These are phyloP conservation scores for Helicosporidium sp. DNA, from an alignment of 139 green algal genomes.

Conservation along the genomic window DNA sequence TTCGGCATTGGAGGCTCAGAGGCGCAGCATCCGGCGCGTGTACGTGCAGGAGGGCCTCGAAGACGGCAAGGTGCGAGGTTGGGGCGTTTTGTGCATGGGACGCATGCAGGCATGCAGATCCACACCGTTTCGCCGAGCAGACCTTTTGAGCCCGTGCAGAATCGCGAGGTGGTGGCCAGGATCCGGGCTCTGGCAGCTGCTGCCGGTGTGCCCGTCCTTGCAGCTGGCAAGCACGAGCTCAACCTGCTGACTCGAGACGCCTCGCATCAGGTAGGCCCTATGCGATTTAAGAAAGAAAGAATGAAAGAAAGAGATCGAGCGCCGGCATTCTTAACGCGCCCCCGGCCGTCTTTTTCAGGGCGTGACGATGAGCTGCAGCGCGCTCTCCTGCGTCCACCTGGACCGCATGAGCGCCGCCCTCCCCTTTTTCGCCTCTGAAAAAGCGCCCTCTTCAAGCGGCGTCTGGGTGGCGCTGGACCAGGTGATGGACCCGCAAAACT, in stretches of 20 bases:
- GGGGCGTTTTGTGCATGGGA: too few species aligned
- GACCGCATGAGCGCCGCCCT: neutral
- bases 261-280: conserved; percentile 57
- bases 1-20: too few species aligned
- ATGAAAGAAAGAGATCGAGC: too few species aligned
- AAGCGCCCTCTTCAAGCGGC: neutral
- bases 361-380: conserved; percentile 47
- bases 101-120: too few species aligned
- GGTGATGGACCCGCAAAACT: conserved; percentile 76
- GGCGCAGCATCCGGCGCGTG: too few species aligned
- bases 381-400: conserved; percentile 27
- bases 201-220: conserved; percentile 3
- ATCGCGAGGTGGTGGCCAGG: neutral
- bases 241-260: conserved; percentile 67
- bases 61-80: too few species aligned
- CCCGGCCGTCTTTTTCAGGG: conserved; percentile 2
- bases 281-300: too few species aligned
- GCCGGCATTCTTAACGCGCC: neutral
- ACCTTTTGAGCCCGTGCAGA: too few species aligned
- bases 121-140: too few species aligned
- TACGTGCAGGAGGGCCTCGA: too few species aligned
- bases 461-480: conserved; percentile 80
- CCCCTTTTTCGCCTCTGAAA: neutral
- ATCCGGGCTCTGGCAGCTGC: neutral
- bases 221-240: conserved; percentile 56